Percentiles rank a stretch among this genome's conserved stretches.
Conservation (phyloP, 352 stramenopile genomes). For the Pythium rhizo-oryzae region DNA sequence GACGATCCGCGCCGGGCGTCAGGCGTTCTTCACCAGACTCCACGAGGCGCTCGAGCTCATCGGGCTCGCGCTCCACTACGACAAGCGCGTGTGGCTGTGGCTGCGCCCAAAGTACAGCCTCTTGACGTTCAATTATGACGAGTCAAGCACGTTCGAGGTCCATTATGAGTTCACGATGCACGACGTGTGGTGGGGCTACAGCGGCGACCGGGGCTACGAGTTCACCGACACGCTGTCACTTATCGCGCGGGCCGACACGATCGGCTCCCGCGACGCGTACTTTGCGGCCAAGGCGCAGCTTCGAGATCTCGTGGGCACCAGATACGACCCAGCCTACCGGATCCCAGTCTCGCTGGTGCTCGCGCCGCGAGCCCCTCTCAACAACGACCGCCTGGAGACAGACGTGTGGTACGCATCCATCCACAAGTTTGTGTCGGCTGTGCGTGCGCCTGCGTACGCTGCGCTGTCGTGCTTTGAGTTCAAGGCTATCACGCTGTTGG, state of each 20-base stretch:
- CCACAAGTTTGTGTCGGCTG: background rate
- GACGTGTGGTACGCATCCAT: background rate
- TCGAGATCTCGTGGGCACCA: background rate
- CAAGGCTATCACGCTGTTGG: background rate
- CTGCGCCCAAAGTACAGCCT: background rate
- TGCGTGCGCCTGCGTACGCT: background rate
- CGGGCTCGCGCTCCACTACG: slow-evolving; percentile 1
- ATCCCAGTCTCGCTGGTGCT: slow-evolving; percentile 1
- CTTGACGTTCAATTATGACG: slow-evolving; percentile 1
- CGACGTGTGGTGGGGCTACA: background rate
- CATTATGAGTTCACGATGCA: background rate
- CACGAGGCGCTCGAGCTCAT: slow-evolving; percentile 6
- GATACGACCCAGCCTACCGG: background rate
- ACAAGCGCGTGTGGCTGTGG: background rate
- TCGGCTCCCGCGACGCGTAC: background rate
- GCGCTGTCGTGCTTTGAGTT: background rate
- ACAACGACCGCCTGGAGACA: no score
- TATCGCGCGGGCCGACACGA: background rate
- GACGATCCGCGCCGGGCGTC: background rate
- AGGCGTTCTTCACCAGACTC: background rate
- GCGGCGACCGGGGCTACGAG: background rate
- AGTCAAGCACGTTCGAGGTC: background rate
- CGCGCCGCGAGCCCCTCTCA: background rate
- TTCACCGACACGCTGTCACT: background rate
- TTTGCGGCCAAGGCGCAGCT: background rate